These are phyloP conservation scores for Ophiobolus disseminans DNA, from an alignment of 2,329 filamentous ascomycete genomes.

Conservation along the genomic window DNA sequence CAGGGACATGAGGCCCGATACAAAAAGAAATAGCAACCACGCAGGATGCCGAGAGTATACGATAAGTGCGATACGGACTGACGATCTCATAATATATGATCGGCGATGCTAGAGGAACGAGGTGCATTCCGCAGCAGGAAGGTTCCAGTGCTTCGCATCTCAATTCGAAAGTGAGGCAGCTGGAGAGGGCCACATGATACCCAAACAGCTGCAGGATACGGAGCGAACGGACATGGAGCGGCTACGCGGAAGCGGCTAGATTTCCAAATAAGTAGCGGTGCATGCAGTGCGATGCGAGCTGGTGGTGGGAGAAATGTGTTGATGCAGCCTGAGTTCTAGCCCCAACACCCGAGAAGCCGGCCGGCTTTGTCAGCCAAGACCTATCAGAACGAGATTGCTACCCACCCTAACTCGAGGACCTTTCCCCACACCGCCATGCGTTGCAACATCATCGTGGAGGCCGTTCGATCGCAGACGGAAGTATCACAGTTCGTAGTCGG, in stretches of 20 bases:
- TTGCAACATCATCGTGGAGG: too few species aligned
- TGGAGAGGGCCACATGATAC: neutral
- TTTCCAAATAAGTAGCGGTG: conserved; percentile 13
- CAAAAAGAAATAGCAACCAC: neutral
- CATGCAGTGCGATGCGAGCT: conserved; percentile 6
- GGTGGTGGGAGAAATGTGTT: neutral
- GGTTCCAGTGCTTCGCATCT: conserved; percentile 7
- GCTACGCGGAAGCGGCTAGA: conserved; percentile 23
- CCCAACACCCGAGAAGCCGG: neutral
- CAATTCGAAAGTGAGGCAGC: conserved; percentile 3
- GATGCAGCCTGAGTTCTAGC: neutral
- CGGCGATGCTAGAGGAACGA: conserved; percentile 14
- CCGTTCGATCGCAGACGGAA: too few species aligned
- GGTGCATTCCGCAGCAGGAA: conserved; percentile 1
- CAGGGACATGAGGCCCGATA: neutral
- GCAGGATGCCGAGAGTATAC: neutral
- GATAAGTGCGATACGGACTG: neutral
- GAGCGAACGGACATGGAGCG: neutral
- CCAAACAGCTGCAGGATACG: conserved; percentile 1
- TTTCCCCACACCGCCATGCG: neutral
- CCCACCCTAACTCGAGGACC: neutral
- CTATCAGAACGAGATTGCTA: neutral
- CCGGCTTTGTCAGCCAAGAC: neutral
- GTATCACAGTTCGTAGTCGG: too few species aligned
- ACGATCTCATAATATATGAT: conserved; percentile 9